Conservation (phyloP, 139 green algal species). For the Auxenochlorella pyrenoidosa region DNA sequence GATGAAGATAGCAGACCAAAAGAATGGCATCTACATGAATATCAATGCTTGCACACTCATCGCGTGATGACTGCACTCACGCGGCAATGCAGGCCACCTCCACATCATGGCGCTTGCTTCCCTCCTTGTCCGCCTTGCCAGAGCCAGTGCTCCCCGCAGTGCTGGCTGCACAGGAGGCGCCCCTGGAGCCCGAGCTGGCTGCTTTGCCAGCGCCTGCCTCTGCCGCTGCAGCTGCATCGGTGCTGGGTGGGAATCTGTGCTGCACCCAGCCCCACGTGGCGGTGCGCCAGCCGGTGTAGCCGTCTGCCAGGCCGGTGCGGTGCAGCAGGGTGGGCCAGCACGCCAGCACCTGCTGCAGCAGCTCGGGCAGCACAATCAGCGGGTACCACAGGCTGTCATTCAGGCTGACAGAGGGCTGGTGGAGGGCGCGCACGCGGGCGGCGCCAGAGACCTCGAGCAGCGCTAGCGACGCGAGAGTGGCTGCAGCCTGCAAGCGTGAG, state of each 20-base stretch:
- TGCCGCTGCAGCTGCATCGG: not conserved
- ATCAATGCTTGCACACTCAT: no score
- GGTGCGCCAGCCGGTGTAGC: conserved; percentile 24
- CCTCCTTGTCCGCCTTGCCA: no score
- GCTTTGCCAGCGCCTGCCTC: not conserved
- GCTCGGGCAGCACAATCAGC: conserved; percentile 12
- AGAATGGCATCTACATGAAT: no score
- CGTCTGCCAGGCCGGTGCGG: not conserved
- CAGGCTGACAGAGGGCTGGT: not conserved
- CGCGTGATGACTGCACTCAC: no score
- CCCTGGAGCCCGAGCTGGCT: no score
- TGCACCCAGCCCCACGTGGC: conserved; percentile 11
- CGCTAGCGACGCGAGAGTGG: not conserved
- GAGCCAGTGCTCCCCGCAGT: no score
- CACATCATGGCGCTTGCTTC: no score
- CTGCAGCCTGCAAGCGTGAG: not conserved
- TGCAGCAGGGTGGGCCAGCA: conserved; percentile 6
- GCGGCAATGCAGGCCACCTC: no score
- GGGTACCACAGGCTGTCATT: conserved; percentile 7
- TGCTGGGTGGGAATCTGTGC: not conserved
- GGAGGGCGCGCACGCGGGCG: not conserved
- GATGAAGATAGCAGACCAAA: no score
- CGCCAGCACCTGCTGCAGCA: conserved; percentile 24
- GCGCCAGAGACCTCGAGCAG: conserved; percentile 2
- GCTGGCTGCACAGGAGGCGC: no score